Percentiles rank a stretch among this genome's conserved stretches.
Evolutionary conservation across 176 grass and related monocot genomes (phyloP).

Genomic region (Calamus simplicifolius): DNA sequence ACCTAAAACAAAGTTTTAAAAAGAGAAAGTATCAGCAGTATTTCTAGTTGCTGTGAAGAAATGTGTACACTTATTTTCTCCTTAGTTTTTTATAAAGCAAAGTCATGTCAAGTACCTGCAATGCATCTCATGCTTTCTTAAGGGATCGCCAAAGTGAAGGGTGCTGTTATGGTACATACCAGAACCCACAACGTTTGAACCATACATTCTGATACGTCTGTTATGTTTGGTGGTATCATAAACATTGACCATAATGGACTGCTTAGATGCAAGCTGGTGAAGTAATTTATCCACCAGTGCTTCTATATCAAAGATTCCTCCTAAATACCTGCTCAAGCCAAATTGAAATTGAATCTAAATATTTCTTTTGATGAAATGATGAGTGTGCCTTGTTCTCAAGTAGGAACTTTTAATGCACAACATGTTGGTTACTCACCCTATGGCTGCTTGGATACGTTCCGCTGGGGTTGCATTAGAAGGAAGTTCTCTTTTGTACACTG

Average conservation of each 20-base stretch:
- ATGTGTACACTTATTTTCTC: not conserved
- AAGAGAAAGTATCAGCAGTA: too few relatives aligned
- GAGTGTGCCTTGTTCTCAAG: too few relatives aligned
- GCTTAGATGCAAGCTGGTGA: constrained; percentile 80
- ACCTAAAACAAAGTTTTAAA: constrained; percentile 32
- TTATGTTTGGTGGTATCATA: constrained; percentile 72
- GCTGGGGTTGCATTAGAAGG: constrained; percentile 46
- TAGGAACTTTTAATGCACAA: not conserved
- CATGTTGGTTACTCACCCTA: constrained; percentile 47
- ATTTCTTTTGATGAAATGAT: too few relatives aligned
- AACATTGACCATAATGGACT: constrained; percentile 88
- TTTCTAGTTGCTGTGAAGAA: not conserved
- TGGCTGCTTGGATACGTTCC: constrained; percentile 68
- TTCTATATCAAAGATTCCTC: constrained; percentile 97
- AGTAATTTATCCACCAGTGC: constrained; percentile 89
- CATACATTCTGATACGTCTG: constrained; percentile 77
- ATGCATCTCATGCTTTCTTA: constrained; percentile 94
- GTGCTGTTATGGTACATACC: constrained; percentile 51
- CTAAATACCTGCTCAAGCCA: constrained; percentile 56
- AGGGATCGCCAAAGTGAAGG: constrained; percentile 88
- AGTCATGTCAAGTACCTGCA: constrained; percentile 63
- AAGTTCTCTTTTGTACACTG: constrained; percentile 82
- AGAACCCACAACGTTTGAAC: constrained; percentile 36
- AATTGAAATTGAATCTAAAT: not conserved
- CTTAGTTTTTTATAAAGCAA: not conserved